These are phyloP conservation scores for Fraxinus platypoda DNA, from an alignment of 305 asterid species.

Conservation along the genomic window DNA sequence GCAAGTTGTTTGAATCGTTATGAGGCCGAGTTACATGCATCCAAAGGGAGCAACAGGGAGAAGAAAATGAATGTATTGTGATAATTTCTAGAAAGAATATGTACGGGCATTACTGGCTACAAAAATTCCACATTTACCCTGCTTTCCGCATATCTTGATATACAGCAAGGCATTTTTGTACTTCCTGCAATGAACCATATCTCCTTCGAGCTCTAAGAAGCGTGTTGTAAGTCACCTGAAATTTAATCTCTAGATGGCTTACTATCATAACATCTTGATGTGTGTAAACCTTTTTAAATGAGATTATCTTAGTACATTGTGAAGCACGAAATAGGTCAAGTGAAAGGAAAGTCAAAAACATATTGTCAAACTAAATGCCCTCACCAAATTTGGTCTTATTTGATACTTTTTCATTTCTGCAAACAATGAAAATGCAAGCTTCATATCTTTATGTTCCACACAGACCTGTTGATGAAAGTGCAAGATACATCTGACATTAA, in stretches of 20 bases:
- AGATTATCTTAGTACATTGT: neutral
- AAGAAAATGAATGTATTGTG: neutral
- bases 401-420: conserved; percentile 76
- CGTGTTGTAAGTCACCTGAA: conserved; percentile 87
- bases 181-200: conserved; percentile 80
- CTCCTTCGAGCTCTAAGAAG: conserved; percentile 79
- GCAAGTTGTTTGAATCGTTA: conserved; percentile 26
- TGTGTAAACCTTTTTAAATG: neutral
- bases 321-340: neutral
- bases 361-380: conserved; percentile 15
- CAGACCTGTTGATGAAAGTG: conserved; percentile 63
- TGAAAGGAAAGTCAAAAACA: neutral
- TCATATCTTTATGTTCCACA: conserved; percentile 58
- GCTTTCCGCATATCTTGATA: conserved; percentile 95
- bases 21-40: neutral
- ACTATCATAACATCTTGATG: neutral
- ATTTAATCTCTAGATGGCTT: conserved; percentile 24
- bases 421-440: conserved; percentile 64
- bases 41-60: neutral
- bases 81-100: conserved; percentile 6
- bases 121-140: conserved; percentile 53
- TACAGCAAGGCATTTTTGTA: conserved; percentile 79
- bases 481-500: conserved; percentile 19
- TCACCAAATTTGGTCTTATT: conserved; percentile 82
- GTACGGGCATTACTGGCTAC: conserved; percentile 4